Evolutionary conservation across 1,284 basidiomycete species (phyloP), one percentile per base, ranked within the genome.

Genomic region (Ustilago esculenta): DNA sequence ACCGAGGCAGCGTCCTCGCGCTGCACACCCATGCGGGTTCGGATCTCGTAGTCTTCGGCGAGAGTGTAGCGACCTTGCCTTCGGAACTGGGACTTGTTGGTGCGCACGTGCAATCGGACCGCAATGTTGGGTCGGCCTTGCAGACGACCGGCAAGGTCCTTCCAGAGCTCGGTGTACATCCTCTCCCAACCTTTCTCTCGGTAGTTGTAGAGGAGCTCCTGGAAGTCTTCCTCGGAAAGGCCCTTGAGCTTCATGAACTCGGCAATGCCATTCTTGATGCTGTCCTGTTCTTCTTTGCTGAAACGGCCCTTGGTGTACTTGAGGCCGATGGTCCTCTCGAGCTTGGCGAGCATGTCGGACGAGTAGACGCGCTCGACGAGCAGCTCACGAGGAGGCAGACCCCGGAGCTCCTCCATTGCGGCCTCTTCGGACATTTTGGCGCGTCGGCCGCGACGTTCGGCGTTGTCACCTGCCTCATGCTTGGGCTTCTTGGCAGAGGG

Each of bases 341-440:
- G 65, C 56, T 53, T 64, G 48, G 55, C 54, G 23, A 68, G 70
- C 52, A 61, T 67, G 59, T 59, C 59, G 29, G 59, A 63, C 24
- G 64, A 64, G 59, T 59, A 72, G 49, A 61, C 65, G 30, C 65
- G 70, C 20, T 72, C 54, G 48, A 72, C 65, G 36, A 72, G 70
- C 12, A 72, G 48, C 46, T 70, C 59, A 45, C 60, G 67, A 18
- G 17, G 20, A 2, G 54, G 40, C 8, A 69, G 54, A 12, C 46
- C 42, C 39, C 41, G 45, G 20, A 68, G 58, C 29, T 66, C 55
- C 37, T 50, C 51, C 12, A 67, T 18, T 23, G 47, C 55, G 17
- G 50, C 61, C 25, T 58, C 57, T 20, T 67, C 64, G 46, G 64
- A 63, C 55, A 58, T 58, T 27, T 69, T 60, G 42, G 49, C 20